These are phyloP conservation scores for Colletotrichum phormii DNA, from an alignment of 2,329 filamentous ascomycete species.

Conservation along the genomic window DNA sequence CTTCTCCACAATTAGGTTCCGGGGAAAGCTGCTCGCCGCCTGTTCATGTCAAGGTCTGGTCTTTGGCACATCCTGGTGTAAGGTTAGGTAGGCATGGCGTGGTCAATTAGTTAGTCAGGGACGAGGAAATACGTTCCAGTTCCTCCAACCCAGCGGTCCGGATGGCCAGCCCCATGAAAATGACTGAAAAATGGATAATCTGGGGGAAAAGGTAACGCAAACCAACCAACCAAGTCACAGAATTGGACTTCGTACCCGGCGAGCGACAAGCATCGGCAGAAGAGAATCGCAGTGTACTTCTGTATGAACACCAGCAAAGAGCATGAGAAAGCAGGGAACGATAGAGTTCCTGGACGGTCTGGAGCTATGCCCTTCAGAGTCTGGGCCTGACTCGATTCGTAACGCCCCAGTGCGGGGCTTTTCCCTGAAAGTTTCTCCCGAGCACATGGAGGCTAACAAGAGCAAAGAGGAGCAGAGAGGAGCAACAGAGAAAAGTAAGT, in stretches of 20 bases:
- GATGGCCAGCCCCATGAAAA: background rate
- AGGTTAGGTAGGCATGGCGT: background rate
- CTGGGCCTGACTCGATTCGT: constrained; percentile 29
- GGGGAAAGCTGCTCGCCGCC: constrained; percentile 1
- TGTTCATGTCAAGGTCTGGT: background rate
- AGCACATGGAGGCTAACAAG: background rate
- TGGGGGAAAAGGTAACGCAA: background rate
- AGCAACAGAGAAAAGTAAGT: constrained; percentile 5
- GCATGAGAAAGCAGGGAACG: background rate
- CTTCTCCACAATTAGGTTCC: constrained; percentile 3
- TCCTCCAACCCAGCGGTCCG: constrained; percentile 5
- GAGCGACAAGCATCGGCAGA: background rate
- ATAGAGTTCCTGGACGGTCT: constrained; percentile 23
- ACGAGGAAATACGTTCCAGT: background rate
- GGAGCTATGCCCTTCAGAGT: constrained; percentile 18
- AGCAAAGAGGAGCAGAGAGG: background rate
- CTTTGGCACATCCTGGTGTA: background rate
- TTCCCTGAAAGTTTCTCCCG: constrained; percentile 2
- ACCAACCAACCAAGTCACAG: background rate
- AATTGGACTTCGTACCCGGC: background rate
- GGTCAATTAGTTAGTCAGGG: constrained; percentile 1
- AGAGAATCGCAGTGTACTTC: too few species aligned
- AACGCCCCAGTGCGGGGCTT: constrained; percentile 18
- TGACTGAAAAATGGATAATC: constrained; percentile 19
- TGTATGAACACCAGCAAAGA: background rate